Conservation (phyloP, 176 grass and related monocot genomes). For the Lolium rigidum region DNA sequence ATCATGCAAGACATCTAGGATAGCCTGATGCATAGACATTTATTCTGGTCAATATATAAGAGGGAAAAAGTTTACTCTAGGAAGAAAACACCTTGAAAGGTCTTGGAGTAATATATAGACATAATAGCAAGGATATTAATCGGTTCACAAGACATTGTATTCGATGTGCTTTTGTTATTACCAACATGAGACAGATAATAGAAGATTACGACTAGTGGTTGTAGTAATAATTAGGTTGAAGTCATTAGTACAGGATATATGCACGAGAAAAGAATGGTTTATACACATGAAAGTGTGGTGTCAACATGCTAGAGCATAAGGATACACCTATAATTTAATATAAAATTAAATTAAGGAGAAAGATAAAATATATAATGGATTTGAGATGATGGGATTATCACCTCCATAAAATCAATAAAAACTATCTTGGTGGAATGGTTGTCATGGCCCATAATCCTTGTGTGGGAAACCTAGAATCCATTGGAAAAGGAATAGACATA, state of each 20-base stretch:
- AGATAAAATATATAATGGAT: not conserved
- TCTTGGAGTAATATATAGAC: not conserved
- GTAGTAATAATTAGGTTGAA: not conserved
- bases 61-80: not conserved
- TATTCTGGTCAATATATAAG: not conserved
- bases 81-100: not conserved
- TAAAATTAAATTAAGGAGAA: not conserved
- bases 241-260: not conserved
- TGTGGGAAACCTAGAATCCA: not conserved
- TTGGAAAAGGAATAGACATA: not conserved
- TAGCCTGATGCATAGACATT: not conserved
- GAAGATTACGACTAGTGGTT: not conserved
- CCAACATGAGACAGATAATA: not conserved
- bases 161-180: not conserved
- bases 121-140: not conserved
- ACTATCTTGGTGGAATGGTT: conserved; percentile 5
- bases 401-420: conserved; percentile 1
- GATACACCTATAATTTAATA: not conserved
- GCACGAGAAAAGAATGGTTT: not conserved
- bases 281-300: not conserved
- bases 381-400: not conserved
- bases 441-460: not conserved
- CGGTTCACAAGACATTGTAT: not conserved
- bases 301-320: not conserved
- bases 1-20: not conserved